Percentiles rank a stretch among this genome's conserved stretches.
Evolutionary conservation across 2,329 filamentous ascomycete genomes (phyloP).

Genomic region (Pyricularia sp.): DNA sequence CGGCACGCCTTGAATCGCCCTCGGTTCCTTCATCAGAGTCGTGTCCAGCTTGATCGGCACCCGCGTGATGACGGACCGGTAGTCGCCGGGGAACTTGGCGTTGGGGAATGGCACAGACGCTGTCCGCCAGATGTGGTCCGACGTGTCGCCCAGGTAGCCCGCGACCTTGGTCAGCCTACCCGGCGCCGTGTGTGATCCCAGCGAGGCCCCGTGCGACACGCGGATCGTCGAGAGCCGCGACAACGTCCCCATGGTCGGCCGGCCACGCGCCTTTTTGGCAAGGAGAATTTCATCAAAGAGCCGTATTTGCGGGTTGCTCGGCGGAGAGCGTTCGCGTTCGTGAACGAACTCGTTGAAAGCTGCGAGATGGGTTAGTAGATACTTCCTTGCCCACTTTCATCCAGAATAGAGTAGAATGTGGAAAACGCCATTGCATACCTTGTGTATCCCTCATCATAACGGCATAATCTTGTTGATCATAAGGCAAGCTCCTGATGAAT

Average conservation of each 20-base stretch:
- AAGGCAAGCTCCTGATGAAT: slow-evolving; percentile 54
- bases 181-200: slow-evolving; percentile 26
- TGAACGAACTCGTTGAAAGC: slow-evolving; percentile 80
- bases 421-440: slow-evolving; percentile 33
- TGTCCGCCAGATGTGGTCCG: slow-evolving; percentile 73
- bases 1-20: slow-evolving; percentile 83
- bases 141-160: slow-evolving; percentile 60
- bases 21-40: slow-evolving; percentile 82
- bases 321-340: slow-evolving; percentile 59
- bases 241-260: slow-evolving; percentile 52
- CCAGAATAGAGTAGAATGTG: neutral
- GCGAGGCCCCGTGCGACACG: slow-evolving; percentile 41
- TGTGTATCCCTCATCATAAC: slow-evolving; percentile 58
- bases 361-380: slow-evolving; percentile 14
- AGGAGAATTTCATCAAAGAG: slow-evolving; percentile 80
- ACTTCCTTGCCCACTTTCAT: neutral
- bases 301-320: slow-evolving; percentile 56
- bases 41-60: slow-evolving; percentile 79
- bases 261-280: slow-evolving; percentile 62
- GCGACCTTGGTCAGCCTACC: slow-evolving; percentile 30
- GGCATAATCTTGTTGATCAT: slow-evolving; percentile 57
- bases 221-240: slow-evolving; percentile 52
- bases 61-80: slow-evolving; percentile 49
- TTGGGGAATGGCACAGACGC: slow-evolving; percentile 51
- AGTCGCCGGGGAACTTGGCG: slow-evolving; percentile 54